These are phyloP conservation scores for Pseudocercospora fijiensis DNA, from an alignment of 2,329 filamentous ascomycete species.

Conservation along the genomic window DNA sequence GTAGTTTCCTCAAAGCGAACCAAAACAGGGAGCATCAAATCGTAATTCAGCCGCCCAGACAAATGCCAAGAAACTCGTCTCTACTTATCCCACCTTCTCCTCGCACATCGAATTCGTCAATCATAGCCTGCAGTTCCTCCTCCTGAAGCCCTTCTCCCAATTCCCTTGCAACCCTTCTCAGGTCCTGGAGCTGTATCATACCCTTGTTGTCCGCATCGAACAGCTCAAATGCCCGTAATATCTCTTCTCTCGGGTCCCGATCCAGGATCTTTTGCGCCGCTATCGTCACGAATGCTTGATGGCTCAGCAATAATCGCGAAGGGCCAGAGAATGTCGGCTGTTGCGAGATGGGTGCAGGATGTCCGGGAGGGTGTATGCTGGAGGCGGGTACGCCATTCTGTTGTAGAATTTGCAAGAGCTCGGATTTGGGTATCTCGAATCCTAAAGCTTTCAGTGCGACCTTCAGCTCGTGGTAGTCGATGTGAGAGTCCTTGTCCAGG, in stretches of 20 bases:
- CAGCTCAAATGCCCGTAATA: conserved; percentile 83
- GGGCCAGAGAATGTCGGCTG: conserved; percentile 41
- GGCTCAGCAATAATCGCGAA: conserved; percentile 69
- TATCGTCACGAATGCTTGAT: conserved; percentile 70
- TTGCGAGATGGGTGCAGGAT: conserved; percentile 45
- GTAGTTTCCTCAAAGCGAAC: background rate
- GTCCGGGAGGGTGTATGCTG: conserved; percentile 34
- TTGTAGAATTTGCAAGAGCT: conserved; percentile 78
- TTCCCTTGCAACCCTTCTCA: conserved; percentile 83
- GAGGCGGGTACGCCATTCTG: conserved; percentile 67
- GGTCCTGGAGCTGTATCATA: conserved; percentile 82
- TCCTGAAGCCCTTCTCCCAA: conserved; percentile 91
- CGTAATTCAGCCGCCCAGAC: conserved; percentile 46
- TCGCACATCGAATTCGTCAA: conserved; percentile 95
- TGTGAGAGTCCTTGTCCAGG: conserved; percentile 87
- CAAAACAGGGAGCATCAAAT: background rate
- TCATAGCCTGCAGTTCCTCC: conserved; percentile 90
- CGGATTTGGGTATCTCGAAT: conserved; percentile 83
- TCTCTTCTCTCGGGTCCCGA: conserved; percentile 87
- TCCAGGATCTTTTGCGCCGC: conserved; percentile 75
- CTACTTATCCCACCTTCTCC: conserved; percentile 74
- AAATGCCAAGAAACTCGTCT: conserved; percentile 67
- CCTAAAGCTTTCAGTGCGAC: conserved; percentile 94
- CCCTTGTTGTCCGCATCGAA: conserved; percentile 94
- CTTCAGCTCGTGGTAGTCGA: conserved; percentile 98